A percentile compares a stretch with the other conserved stretches of the same genome.
Conservation (phyloP, 2,329 filamentous ascomycete species). For the Fusarium sarcochroum region DNA sequence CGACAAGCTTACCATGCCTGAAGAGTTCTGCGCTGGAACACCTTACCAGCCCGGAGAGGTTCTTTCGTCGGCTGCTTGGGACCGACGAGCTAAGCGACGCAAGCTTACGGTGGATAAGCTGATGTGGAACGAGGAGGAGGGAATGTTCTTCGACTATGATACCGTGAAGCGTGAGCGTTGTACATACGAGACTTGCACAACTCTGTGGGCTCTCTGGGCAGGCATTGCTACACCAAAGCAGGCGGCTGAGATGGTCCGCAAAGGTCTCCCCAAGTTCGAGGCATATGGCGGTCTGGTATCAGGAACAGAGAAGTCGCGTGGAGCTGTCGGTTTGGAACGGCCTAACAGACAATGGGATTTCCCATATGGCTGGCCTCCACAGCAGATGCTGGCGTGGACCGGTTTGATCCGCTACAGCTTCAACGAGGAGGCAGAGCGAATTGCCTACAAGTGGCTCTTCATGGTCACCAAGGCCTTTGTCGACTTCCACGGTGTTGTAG, state of each 20-base stretch:
- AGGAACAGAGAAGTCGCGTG: conserved; percentile 90
- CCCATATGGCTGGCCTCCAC: conserved; percentile 97
- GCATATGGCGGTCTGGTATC: conserved; percentile 88
- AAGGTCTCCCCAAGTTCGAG: conserved; percentile 89
- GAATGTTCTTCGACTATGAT: conserved; percentile 99
- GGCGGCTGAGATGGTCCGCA: conserved; percentile 84
- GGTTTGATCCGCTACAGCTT: conserved; percentile 93
- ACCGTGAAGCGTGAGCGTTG: conserved; percentile 85
- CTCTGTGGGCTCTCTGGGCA: conserved; percentile 98
- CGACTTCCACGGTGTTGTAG: conserved; percentile 97
- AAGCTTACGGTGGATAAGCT: conserved; percentile 92
- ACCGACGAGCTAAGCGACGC: conserved; percentile 86
- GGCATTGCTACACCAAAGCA: conserved; percentile 88
- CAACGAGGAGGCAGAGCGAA: conserved; percentile 86
- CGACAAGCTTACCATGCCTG: conserved; percentile 85
- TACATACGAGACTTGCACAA: conserved; percentile 91
- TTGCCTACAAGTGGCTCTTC: conserved; percentile 97
- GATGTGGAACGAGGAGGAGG: conserved; percentile 90
- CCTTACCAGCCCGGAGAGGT: conserved; percentile 74
- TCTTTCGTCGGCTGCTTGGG: conserved; percentile 90
- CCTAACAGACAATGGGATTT: conserved; percentile 99
- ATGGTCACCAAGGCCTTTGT: conserved; percentile 99
- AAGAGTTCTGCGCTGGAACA: conserved; percentile 81
- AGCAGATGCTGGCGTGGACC: conserved; percentile 98
- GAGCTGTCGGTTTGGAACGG: conserved; percentile 81